Evolutionary conservation across 306 rosid genomes (phyloP).

Genomic region (Gastrolobium villosum): DNA sequence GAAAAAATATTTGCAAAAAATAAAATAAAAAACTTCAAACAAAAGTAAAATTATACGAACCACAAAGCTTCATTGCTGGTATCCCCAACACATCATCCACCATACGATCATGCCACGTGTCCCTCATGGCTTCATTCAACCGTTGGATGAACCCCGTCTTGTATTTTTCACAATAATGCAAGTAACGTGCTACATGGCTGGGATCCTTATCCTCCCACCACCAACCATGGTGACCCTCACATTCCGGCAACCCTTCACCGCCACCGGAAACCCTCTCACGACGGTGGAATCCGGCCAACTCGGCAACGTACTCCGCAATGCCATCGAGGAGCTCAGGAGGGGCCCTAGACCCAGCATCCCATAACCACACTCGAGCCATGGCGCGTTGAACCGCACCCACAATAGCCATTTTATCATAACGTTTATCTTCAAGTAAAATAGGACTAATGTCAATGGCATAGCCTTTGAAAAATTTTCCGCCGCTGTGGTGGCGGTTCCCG

Average conservation of each 20-base stretch:
- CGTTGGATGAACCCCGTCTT: constrained; percentile 75
- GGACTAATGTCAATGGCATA: constrained; percentile 61
- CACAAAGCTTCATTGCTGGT: constrained; percentile 50
- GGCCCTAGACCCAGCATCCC: constrained; percentile 58
- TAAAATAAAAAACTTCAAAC: not conserved
- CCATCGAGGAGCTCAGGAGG: constrained; percentile 65
- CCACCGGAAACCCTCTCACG: not conserved
- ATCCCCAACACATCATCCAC: constrained; percentile 60
- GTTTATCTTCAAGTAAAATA: constrained; percentile 47
- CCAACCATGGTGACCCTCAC: constrained; percentile 35
- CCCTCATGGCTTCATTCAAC: constrained; percentile 62
- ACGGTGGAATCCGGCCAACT: constrained; percentile 50
- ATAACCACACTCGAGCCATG: constrained; percentile 68
- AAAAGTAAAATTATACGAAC: constrained; percentile 37
- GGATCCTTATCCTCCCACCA: constrained; percentile 73
- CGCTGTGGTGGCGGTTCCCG: not conserved
- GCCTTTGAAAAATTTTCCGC: not conserved
- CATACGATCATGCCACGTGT: constrained; percentile 65
- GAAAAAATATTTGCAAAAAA: constrained; percentile 6
- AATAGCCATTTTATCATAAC: constrained; percentile 44
- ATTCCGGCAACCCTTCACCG: not conserved
- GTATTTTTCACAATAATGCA: constrained; percentile 53
- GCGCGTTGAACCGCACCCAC: constrained; percentile 59
- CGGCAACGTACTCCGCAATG: constrained; percentile 61
- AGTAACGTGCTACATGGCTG: constrained; percentile 49